phyloP scores from a whole-genome alignment of 1,284 basidiomycete genomes.

The Neotropicomus parvogracilis region DNA sequence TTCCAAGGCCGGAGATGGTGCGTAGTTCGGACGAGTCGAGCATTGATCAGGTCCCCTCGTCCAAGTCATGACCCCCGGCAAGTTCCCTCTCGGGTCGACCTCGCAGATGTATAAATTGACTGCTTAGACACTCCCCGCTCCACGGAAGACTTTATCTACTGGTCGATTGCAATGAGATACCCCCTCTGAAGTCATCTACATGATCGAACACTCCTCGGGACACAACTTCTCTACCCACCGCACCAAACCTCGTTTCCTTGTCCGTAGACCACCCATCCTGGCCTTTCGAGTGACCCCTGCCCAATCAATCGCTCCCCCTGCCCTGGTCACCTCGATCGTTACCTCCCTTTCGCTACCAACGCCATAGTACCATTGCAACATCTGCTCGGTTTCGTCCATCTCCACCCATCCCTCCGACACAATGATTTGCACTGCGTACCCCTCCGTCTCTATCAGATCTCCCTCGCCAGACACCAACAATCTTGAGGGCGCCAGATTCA shows the following conservation, averaged over 20 bases:
- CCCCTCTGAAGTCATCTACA: slow-evolving; percentile 18
- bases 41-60: background rate
- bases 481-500: slow-evolving; percentile 11
- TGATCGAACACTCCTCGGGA: slow-evolving; percentile 22
- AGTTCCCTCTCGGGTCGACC: background rate
- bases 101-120: background rate
- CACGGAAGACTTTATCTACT: slow-evolving; percentile 5
- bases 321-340: slow-evolving; percentile 62
- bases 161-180: slow-evolving; percentile 11
- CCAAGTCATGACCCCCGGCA: slow-evolving; percentile 10
- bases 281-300: background rate
- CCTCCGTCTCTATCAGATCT: slow-evolving; percentile 19
- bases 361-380: slow-evolving; percentile 85
- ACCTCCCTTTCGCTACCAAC: slow-evolving; percentile 51
- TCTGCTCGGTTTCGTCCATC: slow-evolving; percentile 58
- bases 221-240: slow-evolving; percentile 18
- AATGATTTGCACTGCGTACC: slow-evolving; percentile 43
- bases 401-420: slow-evolving; percentile 69
- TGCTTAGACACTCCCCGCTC: too few relatives aligned
- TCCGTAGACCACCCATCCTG: background rate
- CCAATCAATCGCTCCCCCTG: slow-evolving; percentile 57
- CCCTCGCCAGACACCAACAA: slow-evolving; percentile 2
- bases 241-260: background rate
- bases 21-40: slow-evolving; percentile 1
- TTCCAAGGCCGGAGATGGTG: slow-evolving; percentile 42